phyloP scores from a whole-genome alignment of 805 yeast species.

The Alloascoidea africana region DNA sequence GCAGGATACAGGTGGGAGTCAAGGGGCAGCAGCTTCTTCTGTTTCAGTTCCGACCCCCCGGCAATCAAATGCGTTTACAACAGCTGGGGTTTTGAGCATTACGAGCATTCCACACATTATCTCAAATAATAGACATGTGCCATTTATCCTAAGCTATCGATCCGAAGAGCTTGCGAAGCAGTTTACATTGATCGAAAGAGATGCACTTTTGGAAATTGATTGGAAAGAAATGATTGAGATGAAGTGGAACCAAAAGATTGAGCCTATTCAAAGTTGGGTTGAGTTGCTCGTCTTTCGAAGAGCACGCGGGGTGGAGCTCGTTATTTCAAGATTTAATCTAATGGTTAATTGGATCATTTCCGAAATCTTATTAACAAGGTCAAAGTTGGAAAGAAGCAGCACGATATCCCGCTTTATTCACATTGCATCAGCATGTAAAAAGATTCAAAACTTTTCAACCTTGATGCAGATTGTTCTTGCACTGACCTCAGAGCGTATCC shows the following conservation, averaged over 20 bases:
- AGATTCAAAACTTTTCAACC: slow-evolving; percentile 71
- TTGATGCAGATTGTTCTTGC: slow-evolving; percentile 81
- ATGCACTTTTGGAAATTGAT: slow-evolving; percentile 70
- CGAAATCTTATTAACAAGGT: slow-evolving; percentile 61
- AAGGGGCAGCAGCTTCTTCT: too few species aligned
- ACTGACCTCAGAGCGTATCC: slow-evolving; percentile 48
- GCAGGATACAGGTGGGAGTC: too few species aligned
- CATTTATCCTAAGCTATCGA: slow-evolving; percentile 64
- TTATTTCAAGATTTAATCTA: slow-evolving; percentile 73
- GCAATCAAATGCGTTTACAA: not conserved
- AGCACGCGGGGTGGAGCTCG: slow-evolving; percentile 64
- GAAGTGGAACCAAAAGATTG: slow-evolving; percentile 52
- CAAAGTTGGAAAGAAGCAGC: slow-evolving; percentile 41
- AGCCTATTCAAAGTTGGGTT: slow-evolving; percentile 73
- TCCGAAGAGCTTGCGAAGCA: slow-evolving; percentile 62
- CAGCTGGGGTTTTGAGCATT: slow-evolving; percentile 4
- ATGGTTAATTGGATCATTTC: slow-evolving; percentile 88
- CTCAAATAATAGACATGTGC: slow-evolving; percentile 46
- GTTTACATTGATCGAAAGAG: slow-evolving; percentile 76
- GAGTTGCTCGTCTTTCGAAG: slow-evolving; percentile 44
- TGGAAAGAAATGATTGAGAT: slow-evolving; percentile 81
- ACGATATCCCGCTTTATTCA: slow-evolving; percentile 81
- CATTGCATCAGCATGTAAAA: slow-evolving; percentile 59
- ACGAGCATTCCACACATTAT: slow-evolving; percentile 25
- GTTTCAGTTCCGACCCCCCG: too few species aligned